Percentiles rank a stretch among this genome's conserved stretches.
Evolutionary conservation across 192 early-diverging fungal species (phyloP).

Genomic region (Backusella circina): DNA sequence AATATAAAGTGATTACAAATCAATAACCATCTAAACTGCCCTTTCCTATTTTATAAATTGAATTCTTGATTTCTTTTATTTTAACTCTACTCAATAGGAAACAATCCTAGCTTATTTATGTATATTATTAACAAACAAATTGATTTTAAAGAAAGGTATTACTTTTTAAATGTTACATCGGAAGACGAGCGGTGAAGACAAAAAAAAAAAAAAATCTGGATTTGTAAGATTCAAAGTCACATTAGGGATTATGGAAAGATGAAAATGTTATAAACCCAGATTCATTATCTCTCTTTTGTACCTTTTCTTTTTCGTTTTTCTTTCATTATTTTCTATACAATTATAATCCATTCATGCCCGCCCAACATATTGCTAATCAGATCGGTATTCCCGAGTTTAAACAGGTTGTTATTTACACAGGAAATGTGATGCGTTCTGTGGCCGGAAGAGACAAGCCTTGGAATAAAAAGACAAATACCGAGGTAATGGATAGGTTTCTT

Average conservation of each 20-base stretch:
- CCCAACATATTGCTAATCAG: slow-evolving; percentile 6
- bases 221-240: neutral
- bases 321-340: neutral
- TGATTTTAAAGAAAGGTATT: too few species aligned
- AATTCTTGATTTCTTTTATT: neutral
- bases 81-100: neutral
- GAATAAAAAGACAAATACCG: slow-evolving; percentile 44
- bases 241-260: neutral
- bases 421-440: slow-evolving; percentile 48
- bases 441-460: slow-evolving; percentile 35
- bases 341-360: slow-evolving; percentile 14
- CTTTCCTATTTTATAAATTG: neutral
- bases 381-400: slow-evolving; percentile 29
- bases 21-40: neutral
- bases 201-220: neutral
- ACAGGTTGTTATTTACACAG: slow-evolving; percentile 47
- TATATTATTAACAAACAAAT: neutral
- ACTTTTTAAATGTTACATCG: neutral
- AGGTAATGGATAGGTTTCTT: slow-evolving; percentile 29
- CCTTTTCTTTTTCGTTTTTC: neutral
- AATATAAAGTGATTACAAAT: neutral
- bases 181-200: neutral
- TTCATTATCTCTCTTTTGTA: neutral
- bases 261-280: slow-evolving; percentile 1
- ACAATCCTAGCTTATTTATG: neutral